Evolutionary conservation across 257 asterid genomes (phyloP), one percentile per base, ranked within the genome.

Genomic region (Galeopsis tetrahit): DNA sequence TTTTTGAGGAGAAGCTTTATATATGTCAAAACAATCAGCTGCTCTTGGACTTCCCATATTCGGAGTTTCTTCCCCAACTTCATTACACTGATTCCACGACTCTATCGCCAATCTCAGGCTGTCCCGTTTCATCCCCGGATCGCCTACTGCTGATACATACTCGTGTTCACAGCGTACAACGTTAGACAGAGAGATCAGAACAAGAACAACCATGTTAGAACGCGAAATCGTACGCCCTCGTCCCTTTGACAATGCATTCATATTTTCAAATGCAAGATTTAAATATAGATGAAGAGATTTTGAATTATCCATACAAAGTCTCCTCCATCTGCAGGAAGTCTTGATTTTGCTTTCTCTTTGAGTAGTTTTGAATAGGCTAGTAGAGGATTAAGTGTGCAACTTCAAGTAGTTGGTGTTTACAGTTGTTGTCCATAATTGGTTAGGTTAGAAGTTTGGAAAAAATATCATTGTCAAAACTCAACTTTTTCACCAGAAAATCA

Each of bases 61-160:
- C 0, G 94, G 96, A 42, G 86, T 84, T 81, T 92, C 96, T 80
- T 92, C 90, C 61, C 96, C 96, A 68, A 88, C 96, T 62, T 90
- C 96, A 84, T 90, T 90, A 75, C 96, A 92, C 34, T 92, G 98
- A 64, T 92, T 92, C 92, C 96, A 92, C n/a, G 96, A 71, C 83
- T 92, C 98, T 56, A 92, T 92, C 5, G 97, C 96, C 72, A 90
- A 44, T 75, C 98, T 90, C 17, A 90, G 53, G 3, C 85, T 82
- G 40, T 92, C 96, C 72, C 89, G 70, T 78, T 15, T 78, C 98
- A 88, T 92, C 67, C 94, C 92, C 2, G 98, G 75, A 79, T 92
- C 96, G 0, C 98, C 97, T 10, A 90, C 83, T 10, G 87, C 98
- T 3, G 98, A 87, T 4, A 81, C 72, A 43, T 80, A 81, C 64